Conservation (phyloP, 1,284 basidiomycete genomes). For the Microbotryum silenes-acaulis region DNA sequence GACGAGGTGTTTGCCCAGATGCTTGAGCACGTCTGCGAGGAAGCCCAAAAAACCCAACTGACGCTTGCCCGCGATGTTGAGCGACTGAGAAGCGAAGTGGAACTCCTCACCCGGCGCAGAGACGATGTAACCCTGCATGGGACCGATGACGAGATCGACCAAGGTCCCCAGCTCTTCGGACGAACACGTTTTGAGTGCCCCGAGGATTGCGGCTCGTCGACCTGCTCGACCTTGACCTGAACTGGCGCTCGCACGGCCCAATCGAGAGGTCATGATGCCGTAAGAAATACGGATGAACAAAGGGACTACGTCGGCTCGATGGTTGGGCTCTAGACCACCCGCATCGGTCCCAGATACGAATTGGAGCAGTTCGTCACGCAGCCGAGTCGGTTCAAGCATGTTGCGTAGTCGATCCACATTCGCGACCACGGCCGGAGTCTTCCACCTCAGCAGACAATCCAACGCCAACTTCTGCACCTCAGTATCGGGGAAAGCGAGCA, state of each 20-base stretch:
- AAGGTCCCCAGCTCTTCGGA: constrained; percentile 68
- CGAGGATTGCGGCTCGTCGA: constrained; percentile 67
- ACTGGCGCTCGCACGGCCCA: constrained; percentile 53
- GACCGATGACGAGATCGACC: constrained; percentile 83
- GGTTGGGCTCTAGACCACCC: constrained; percentile 53
- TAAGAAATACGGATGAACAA: constrained; percentile 72
- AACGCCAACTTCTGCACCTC: constrained; percentile 69
- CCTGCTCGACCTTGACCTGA: constrained; percentile 55
- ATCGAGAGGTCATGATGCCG: constrained; percentile 78
- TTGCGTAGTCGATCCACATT: constrained; percentile 62
- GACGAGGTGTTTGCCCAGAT: constrained; percentile 64
- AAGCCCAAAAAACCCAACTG: constrained; percentile 75
- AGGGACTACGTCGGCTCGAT: constrained; percentile 65
- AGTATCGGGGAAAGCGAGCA: constrained; percentile 81
- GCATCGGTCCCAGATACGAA: constrained; percentile 53
- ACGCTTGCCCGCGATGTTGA: constrained; percentile 53
- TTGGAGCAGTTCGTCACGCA: constrained; percentile 76
- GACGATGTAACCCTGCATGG: constrained; percentile 48
- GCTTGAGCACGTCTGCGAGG: constrained; percentile 72
- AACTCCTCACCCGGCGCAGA: constrained; percentile 22
- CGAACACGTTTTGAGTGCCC: constrained; percentile 61
- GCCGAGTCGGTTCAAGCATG: constrained; percentile 76
- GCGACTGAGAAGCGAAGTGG: constrained; percentile 22
- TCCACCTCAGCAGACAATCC: constrained; percentile 76
- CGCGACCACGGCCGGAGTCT: constrained; percentile 57